Conservation (phyloP, 208 protist species). For the Polymyxa betae region DNA sequence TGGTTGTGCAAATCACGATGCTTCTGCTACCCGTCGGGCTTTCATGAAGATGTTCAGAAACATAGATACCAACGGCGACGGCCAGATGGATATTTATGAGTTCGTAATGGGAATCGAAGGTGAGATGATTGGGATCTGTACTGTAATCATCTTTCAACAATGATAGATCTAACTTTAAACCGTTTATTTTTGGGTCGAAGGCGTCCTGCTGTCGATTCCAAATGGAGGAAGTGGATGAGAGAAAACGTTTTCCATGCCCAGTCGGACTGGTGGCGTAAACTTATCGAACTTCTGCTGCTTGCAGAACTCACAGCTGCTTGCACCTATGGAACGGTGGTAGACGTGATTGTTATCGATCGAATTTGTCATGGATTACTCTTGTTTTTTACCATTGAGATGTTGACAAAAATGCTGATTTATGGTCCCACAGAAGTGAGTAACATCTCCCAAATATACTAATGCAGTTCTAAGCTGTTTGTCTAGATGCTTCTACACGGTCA, state of each 20-base stretch:
- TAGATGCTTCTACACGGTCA: neutral
- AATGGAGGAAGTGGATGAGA: constrained; percentile 16
- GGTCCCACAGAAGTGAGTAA: neutral
- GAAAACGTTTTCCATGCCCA: constrained; percentile 36
- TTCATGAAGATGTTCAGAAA: constrained; percentile 5
- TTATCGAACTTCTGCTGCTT: constrained; percentile 17
- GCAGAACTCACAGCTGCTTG: neutral
- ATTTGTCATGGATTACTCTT: neutral
- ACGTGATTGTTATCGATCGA: neutral
- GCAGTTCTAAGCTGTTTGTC: neutral
- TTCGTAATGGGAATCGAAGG: constrained; percentile 44
- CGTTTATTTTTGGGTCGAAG: neutral
- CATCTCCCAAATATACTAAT: too few relatives aligned
- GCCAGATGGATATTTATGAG: constrained; percentile 37
- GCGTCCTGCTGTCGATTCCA: neutral
- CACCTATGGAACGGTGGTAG: neutral
- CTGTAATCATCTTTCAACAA: too few relatives aligned
- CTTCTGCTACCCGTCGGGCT: neutral
- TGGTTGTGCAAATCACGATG: neutral
- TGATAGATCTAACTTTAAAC: neutral
- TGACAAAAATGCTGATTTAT: neutral
- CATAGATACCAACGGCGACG: constrained; percentile 17
- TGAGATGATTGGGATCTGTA: too few relatives aligned
- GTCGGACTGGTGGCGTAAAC: constrained; percentile 10
- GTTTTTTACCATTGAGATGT: constrained; percentile 3